Conservation (phyloP, 2,329 filamentous ascomycete species). For the Raffaelea ambrosiae region DNA sequence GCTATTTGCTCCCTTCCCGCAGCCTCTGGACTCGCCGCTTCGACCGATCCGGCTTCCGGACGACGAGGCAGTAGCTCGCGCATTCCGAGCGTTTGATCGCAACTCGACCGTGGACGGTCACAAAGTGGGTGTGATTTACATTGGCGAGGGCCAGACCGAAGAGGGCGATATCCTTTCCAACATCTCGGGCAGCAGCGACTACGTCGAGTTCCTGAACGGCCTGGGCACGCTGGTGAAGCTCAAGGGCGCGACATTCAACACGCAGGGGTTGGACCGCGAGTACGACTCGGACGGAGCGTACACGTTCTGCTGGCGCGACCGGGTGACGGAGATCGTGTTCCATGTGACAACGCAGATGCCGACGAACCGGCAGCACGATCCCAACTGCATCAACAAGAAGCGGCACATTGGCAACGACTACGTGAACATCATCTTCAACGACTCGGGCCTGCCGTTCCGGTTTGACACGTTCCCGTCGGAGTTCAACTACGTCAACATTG, state of each 20-base stretch:
- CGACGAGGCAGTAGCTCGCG: slow-evolving; percentile 61
- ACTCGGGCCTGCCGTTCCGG: slow-evolving; percentile 79
- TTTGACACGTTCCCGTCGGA: slow-evolving; percentile 91
- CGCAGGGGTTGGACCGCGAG: slow-evolving; percentile 76
- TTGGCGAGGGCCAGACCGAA: slow-evolving; percentile 74
- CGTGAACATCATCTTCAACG: slow-evolving; percentile 97
- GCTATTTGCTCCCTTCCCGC: slow-evolving; percentile 54
- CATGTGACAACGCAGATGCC: slow-evolving; percentile 98
- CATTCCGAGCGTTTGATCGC: slow-evolving; percentile 74
- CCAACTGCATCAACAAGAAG: slow-evolving; percentile 77
- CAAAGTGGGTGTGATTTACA: slow-evolving; percentile 91
- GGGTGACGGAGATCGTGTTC: slow-evolving; percentile 91
- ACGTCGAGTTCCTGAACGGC: slow-evolving; percentile 73
- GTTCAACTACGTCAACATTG: slow-evolving; percentile 96
- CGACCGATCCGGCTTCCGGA: slow-evolving; percentile 69
- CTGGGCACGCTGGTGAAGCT: slow-evolving; percentile 76
- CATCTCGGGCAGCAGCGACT: slow-evolving; percentile 76
- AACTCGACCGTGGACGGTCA: slow-evolving; percentile 89
- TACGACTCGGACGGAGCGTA: slow-evolving; percentile 76
- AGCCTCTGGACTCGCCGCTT: slow-evolving; percentile 43
- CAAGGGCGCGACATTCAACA: slow-evolving; percentile 80
- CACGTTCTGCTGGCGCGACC: slow-evolving; percentile 89
- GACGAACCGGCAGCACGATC: slow-evolving; percentile 68
- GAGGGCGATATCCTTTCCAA: slow-evolving; percentile 85
- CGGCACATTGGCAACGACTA: slow-evolving; percentile 94